phyloP scores from a whole-genome alignment of 192 early-diverging fungal genomes.

The Coemansia sp. region DNA sequence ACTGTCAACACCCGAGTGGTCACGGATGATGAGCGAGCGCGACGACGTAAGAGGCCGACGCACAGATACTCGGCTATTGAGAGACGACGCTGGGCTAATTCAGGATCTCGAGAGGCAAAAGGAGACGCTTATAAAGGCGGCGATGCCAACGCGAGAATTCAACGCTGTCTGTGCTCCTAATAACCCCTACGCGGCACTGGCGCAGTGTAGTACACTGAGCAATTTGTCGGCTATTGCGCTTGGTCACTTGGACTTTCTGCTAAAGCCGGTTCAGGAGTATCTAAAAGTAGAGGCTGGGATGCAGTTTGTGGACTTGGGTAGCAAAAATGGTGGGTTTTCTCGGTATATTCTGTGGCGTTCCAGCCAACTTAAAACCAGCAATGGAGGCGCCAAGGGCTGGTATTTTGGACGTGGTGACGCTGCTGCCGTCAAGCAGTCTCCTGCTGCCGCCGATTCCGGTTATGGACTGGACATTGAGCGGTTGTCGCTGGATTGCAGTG shows the following conservation, averaged over 20 bases:
- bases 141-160: neutral
- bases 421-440: neutral
- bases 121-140: neutral
- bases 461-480: neutral
- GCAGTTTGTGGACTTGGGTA: conserved; percentile 38
- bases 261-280: conserved; percentile 24
- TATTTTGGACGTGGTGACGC: conserved; percentile 15
- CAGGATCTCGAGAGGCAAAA: conserved; percentile 10
- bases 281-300: neutral
- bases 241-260: conserved; percentile 28
- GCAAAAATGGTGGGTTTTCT: conserved; percentile 14
- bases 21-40: conserved; percentile 41
- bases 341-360: conserved; percentile 38
- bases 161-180: neutral
- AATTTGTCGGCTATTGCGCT: conserved; percentile 19
- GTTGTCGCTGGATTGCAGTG: conserved; percentile 3
- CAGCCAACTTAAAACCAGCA: neutral
- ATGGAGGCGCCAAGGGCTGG: conserved; percentile 17
- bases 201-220: neutral
- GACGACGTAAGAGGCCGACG: conserved; percentile 25
- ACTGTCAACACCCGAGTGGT: conserved; percentile 26
- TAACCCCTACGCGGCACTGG: conserved; percentile 24
- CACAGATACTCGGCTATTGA: conserved; percentile 8
- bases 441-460: neutral
- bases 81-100: conserved; percentile 13